Evolutionary conservation across 768 basidiomycete species (phyloP).

Genomic region (Pleurotus citrinopileatus): DNA sequence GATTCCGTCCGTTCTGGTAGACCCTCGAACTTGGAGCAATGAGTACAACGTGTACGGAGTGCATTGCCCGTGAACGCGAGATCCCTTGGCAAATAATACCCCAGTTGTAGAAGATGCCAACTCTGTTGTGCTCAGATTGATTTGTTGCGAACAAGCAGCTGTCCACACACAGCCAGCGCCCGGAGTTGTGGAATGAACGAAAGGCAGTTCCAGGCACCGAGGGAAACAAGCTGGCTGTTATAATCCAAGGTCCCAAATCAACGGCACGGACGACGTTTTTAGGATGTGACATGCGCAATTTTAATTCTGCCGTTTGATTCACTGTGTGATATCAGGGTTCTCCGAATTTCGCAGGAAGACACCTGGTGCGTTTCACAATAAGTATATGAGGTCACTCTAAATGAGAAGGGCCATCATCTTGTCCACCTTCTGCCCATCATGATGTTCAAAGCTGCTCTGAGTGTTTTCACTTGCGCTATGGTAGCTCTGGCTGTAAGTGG

Average conservation of each 20-base stretch:
- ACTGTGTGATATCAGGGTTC: neutral
- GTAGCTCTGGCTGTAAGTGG: conserved; percentile 1
- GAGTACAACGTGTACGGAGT: neutral
- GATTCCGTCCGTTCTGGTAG: neutral
- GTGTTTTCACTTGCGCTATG: neutral
- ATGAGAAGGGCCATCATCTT: neutral
- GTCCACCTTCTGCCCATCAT: neutral
- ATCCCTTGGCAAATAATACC: too few species aligned
- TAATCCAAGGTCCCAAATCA: too few species aligned
- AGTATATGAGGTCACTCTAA: neutral
- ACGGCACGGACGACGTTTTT: too few species aligned
- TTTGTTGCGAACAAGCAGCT: neutral
- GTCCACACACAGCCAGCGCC: neutral
- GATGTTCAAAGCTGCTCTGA: neutral
- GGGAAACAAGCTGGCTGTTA: neutral
- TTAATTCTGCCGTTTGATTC: neutral
- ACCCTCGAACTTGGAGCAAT: neutral
- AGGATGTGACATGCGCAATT: neutral
- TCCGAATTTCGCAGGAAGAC: neutral
- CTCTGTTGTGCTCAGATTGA: neutral
- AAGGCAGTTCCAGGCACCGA: neutral
- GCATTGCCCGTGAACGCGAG: neutral
- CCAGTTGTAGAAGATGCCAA: neutral
- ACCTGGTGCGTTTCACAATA: neutral
- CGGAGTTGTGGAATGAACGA: neutral